Base-by-base conservation (phyloP, 371 early-diverging fungal species). In the Basidiobolus meristosporus region DNA sequence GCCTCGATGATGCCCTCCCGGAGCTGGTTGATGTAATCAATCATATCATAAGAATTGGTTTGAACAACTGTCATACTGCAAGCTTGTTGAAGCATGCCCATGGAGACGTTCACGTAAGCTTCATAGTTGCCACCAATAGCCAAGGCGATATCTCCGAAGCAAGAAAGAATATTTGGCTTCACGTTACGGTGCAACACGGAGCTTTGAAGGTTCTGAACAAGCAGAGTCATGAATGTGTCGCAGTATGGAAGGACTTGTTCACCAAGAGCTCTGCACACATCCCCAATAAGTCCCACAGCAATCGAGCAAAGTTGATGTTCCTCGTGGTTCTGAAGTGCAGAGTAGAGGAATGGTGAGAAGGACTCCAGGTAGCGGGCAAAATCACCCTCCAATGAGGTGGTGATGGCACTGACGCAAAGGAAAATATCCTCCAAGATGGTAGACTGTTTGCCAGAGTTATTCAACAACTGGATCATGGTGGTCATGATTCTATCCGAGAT, bases 141-240 rank as follows among this genome's bases (percentile, higher is more conserved):
- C 39, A 93, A 57, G 1, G 98, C 91, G 50, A 99, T 81, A 62
- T 98, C 99, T 36, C 98, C 98, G 65, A 98, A 89, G 59, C 82
- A 79, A 1, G 91, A 80, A 10, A 99, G 70, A 42, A 91, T 90
- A 14, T 80, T 68, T 1, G 96, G 90, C 65, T 93, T 91, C 14
- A 96, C 84, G 31, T 65, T 68, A 37, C 82, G 76, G 53, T 85
- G 77, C 38, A 90, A 60, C 11, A 68, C 64, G 16, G 79, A 74
- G 36, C 65, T 77, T 55, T 78, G 72, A 34, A 92, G 59, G 53
- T 78, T 73, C 26, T 73, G 58, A 36, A 86, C 63, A 44, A 96
- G 51, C n/a, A 78, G 53, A 30, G 68, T 66, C 90, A 96, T 93
- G 46, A 90, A 74, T 19, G 67, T 60, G 42, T 75, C 68, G 57